These are phyloP conservation scores for Ceratobasidium sp. DNA, from an alignment of 1,284 basidiomycete genomes.

Conservation along the genomic window DNA sequence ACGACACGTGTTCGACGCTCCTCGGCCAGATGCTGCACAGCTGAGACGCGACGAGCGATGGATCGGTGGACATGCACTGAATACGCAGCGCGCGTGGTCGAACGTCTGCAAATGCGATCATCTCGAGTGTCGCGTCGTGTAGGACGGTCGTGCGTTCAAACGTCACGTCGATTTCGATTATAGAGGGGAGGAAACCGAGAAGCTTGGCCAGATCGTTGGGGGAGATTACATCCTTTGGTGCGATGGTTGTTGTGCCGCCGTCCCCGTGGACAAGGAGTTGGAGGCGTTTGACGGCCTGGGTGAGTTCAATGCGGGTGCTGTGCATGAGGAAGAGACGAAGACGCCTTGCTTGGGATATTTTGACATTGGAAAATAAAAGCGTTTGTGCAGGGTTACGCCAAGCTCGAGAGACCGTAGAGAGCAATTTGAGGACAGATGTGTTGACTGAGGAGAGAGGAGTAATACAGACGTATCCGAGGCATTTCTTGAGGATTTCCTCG, in stretches of 20 bases:
- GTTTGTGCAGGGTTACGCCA: constrained; percentile 35
- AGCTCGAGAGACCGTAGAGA: constrained; percentile 21
- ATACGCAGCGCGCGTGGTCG: constrained; percentile 34
- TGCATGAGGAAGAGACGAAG: constrained; percentile 36
- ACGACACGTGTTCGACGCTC: constrained; percentile 38
- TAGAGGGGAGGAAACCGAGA: constrained; percentile 40
- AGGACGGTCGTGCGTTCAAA: constrained; percentile 42
- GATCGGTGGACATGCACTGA: constrained; percentile 26
- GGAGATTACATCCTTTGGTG: constrained; percentile 28
- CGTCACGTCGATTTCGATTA: constrained; percentile 36
- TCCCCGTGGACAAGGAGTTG: constrained; percentile 33
- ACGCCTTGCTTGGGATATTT: constrained; percentile 30
- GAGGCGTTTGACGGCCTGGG: constrained; percentile 40
- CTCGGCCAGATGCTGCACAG: constrained; percentile 37
- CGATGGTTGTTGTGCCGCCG: constrained; percentile 30
- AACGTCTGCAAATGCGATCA: constrained; percentile 33
- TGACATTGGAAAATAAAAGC: constrained; percentile 33
- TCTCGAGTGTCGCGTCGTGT: constrained; percentile 39
- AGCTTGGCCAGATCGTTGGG: constrained; percentile 39
- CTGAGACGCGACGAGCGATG: constrained; percentile 31
- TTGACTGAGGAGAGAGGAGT: constrained; percentile 37
- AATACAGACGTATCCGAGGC: constrained; percentile 29
- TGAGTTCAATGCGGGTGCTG: constrained; percentile 31
- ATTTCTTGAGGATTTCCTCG: constrained; percentile 32
- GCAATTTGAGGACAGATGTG: constrained; percentile 27